Conservation (phyloP, 257 asterid species). For the Salvia rosmarinus region DNA sequence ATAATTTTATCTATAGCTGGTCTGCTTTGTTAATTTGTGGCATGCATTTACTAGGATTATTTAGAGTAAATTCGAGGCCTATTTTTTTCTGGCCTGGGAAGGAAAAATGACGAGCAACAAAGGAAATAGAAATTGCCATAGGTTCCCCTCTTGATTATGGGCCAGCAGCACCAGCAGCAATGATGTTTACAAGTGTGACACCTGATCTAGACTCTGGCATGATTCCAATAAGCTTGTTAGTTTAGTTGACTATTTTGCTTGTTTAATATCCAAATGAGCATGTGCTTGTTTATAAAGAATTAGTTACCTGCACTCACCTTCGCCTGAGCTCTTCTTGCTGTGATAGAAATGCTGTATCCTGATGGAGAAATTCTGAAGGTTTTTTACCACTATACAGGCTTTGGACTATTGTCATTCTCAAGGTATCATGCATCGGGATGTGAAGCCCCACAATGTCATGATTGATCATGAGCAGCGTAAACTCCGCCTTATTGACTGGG, state of each 20-base stretch:
- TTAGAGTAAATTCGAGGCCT: background rate
- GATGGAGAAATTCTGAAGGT: slow-evolving; percentile 19
- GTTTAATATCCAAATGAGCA: slow-evolving; percentile 8
- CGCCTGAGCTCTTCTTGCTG: slow-evolving; percentile 12
- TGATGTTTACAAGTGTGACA: background rate
- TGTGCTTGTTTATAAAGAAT: background rate
- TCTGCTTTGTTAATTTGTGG: slow-evolving; percentile 19
- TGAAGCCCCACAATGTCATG: slow-evolving; percentile 73
- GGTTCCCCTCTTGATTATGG: background rate
- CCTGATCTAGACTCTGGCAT: background rate
- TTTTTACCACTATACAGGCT: slow-evolving; percentile 42
- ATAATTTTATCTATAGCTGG: background rate
- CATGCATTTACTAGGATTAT: background rate
- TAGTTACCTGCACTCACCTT: background rate
- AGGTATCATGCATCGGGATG: slow-evolving; percentile 78
- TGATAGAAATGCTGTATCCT: slow-evolving; percentile 13
- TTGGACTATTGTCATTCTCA: slow-evolving; percentile 69
- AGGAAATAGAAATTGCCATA: background rate
- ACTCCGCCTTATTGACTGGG: slow-evolving; percentile 67
- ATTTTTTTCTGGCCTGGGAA: slow-evolving; percentile 16
- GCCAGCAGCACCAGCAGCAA: background rate
- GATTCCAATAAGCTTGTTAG: background rate
- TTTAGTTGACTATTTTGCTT: slow-evolving; percentile 9
- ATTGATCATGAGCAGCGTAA: slow-evolving; percentile 67
- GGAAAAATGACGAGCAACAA: slow-evolving; percentile 1